These are phyloP conservation scores for Pichia californica DNA, from an alignment of 805 yeast species.

Conservation along the genomic window DNA sequence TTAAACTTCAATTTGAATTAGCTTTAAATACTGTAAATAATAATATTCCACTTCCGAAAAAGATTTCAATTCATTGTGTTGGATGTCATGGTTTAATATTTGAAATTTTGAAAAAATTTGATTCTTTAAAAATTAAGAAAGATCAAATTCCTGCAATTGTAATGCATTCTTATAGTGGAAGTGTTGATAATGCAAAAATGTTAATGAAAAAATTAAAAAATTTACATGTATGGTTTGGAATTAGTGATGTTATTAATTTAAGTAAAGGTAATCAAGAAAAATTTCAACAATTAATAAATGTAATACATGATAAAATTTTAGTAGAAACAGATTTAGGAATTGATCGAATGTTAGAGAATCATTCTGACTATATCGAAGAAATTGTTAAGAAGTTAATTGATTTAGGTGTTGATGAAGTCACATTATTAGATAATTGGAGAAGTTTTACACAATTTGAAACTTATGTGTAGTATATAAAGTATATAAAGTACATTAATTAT, in stretches of 20 bases:
- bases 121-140: conserved; percentile 8
- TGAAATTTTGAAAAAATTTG: conserved; percentile 35
- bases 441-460: not conserved
- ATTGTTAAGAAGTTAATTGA: not conserved
- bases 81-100: conserved; percentile 55
- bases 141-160: conserved; percentile 36
- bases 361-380: not conserved
- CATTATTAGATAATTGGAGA: conserved; percentile 3
- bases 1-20: conserved; percentile 43
- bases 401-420: not conserved
- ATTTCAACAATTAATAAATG: conserved; percentile 8
- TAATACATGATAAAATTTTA: conserved; percentile 30
- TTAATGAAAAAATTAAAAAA: conserved; percentile 36
- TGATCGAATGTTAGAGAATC: conserved; percentile 17
- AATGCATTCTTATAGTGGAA: conserved; percentile 84
- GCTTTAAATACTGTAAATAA: conserved; percentile 32
- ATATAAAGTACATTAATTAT: too few relatives aligned
- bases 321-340: conserved; percentile 48
- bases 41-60: conserved; percentile 10
- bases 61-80: conserved; percentile 70
- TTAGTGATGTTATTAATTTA: conserved; percentile 25
- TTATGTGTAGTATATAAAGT: too few relatives aligned
- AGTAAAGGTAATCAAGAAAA: conserved; percentile 15
- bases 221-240: conserved; percentile 32
- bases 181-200: conserved; percentile 54